Evolutionary conservation across 2,329 filamentous ascomycete species (phyloP).

Genomic region (Talaromyces sp.): DNA sequence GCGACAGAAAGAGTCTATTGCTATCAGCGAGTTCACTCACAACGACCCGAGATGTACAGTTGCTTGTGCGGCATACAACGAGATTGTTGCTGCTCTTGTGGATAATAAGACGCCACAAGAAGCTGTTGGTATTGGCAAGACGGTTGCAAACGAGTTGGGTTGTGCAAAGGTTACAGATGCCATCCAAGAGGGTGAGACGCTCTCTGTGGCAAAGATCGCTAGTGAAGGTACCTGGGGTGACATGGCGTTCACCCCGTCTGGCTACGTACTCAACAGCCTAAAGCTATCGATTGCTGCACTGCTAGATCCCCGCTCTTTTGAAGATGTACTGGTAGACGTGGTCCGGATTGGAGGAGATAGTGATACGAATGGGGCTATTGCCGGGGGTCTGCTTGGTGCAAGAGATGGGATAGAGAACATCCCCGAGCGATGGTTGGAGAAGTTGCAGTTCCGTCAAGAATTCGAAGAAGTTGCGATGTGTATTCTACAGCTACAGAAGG

Average conservation of each 20-base stretch:
- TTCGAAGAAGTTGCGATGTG: constrained; percentile 32
- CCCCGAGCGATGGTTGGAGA: constrained; percentile 5
- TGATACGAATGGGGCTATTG: constrained; percentile 11
- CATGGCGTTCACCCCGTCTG: not conserved
- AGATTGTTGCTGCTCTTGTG: not conserved
- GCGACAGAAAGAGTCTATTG: not conserved
- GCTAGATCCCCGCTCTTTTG: constrained; percentile 6
- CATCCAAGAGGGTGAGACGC: constrained; percentile 9
- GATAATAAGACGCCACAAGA: not conserved
- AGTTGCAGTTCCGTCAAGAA: constrained; percentile 9
- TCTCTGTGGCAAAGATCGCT: constrained; percentile 1
- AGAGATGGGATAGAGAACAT: constrained; percentile 5
- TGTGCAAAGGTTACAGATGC: not conserved
- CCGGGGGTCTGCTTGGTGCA: constrained; percentile 9
- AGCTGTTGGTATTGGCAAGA: constrained; percentile 4
- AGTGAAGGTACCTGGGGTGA: not conserved
- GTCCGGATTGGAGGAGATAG: constrained; percentile 8
- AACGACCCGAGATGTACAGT: constrained; percentile 11
- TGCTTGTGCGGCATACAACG: constrained; percentile 13
- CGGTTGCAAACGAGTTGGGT: not conserved
- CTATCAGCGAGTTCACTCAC: constrained; percentile 12
- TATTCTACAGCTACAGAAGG: not conserved
- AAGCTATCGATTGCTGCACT: constrained; percentile 8
- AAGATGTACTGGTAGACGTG: constrained; percentile 10
- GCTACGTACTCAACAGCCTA: constrained; percentile 9